phyloP scores from a whole-genome alignment of 2,329 filamentous ascomycete species.

The Cytospora chrysosperma region DNA sequence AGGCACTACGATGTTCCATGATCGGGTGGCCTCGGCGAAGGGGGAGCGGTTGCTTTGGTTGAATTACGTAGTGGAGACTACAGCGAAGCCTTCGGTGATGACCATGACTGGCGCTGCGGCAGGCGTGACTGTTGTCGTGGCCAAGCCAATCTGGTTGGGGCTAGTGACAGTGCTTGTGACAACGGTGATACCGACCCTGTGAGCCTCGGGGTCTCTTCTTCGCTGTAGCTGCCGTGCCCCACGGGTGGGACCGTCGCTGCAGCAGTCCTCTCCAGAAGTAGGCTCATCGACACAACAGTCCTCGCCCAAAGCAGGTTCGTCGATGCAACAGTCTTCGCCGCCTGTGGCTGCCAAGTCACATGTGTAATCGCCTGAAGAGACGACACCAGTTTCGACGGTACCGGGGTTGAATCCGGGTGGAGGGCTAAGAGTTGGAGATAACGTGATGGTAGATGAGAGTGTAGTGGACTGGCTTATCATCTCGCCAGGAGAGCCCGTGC shows the following conservation, averaged over 20 bases:
- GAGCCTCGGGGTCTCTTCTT: neutral
- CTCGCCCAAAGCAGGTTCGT: neutral
- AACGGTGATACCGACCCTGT: neutral
- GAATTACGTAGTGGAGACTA: constrained; percentile 1
- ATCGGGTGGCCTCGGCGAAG: constrained; percentile 2
- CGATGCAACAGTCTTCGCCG: neutral
- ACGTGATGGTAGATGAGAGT: neutral
- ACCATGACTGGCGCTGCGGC: neutral
- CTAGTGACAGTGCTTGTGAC: neutral
- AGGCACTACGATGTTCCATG: neutral
- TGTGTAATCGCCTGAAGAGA: neutral
- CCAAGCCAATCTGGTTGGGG: neutral
- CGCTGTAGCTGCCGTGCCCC: neutral
- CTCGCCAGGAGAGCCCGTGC: too few relatives aligned
- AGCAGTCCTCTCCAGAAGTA: neutral
- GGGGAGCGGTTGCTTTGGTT: constrained; percentile 5
- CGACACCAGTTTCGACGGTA: neutral
- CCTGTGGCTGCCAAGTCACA: neutral
- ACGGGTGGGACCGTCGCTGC: neutral
- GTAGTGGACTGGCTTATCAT: neutral
- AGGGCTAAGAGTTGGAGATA: neutral
- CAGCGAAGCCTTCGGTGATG: neutral
- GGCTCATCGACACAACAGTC: neutral
- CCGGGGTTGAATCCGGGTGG: neutral
- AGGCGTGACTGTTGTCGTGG: neutral